Evolutionary conservation across 805 yeast genomes (phyloP).

Genomic region (Saccharomycodes ludwigii): DNA sequence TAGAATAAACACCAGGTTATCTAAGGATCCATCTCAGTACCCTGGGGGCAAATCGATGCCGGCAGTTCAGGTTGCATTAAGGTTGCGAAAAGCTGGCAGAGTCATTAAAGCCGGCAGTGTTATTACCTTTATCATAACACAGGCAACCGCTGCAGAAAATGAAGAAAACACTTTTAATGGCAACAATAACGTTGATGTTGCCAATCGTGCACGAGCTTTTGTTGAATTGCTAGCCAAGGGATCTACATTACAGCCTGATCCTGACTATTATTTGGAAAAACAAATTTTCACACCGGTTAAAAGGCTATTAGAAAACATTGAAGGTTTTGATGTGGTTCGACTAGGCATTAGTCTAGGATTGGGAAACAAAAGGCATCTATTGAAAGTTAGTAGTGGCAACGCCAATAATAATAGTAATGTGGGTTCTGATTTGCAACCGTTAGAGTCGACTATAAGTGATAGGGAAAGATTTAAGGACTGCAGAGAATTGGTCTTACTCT

Average conservation of each 20-base stretch:
- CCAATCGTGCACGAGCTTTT: conserved; percentile 76
- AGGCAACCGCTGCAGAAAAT: conserved; percentile 27
- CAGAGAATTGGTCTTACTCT: conserved; percentile 40
- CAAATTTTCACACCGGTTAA: conserved; percentile 88
- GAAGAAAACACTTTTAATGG: conserved; percentile 5
- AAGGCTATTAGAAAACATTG: conserved; percentile 72
- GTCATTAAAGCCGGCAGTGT: conserved; percentile 83
- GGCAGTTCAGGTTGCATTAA: conserved; percentile 82
- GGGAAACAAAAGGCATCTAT: conserved; percentile 51
- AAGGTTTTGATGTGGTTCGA: conserved; percentile 73
- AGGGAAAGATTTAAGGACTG: conserved; percentile 67
- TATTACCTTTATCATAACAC: conserved; percentile 72
- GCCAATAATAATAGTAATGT: conserved; percentile 15
- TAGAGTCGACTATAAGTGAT: conserved; percentile 73
- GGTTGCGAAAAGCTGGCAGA: conserved; percentile 73
- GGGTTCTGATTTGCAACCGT: conserved; percentile 44
- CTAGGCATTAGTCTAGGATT: conserved; percentile 70
- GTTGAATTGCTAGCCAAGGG: conserved; percentile 52
- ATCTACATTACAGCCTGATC: conserved; percentile 52
- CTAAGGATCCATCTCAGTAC: conserved; percentile 80
- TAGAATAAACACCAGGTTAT: conserved; percentile 74
- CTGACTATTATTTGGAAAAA: conserved; percentile 68
- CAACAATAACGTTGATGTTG: conserved; percentile 24
- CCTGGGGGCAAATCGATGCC: conserved; percentile 75
- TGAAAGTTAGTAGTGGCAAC: conserved; percentile 20